These are phyloP conservation scores for Mycosphaerella arachidis DNA, from an alignment of 2,329 filamentous ascomycete genomes.

Conservation along the genomic window DNA sequence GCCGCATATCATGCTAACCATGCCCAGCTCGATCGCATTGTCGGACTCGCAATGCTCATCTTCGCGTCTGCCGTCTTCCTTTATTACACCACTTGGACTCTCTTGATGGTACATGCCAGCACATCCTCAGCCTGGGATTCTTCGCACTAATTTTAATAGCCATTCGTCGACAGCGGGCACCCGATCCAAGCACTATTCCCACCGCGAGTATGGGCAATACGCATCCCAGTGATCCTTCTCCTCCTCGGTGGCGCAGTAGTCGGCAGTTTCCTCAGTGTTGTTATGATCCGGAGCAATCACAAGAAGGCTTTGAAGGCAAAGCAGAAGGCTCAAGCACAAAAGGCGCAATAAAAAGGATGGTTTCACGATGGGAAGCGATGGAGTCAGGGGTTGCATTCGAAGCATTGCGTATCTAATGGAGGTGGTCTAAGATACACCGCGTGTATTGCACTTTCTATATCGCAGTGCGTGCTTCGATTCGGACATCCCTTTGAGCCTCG, in stretches of 20 bases:
- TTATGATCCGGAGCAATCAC: conserved; percentile 98
- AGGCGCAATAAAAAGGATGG: conserved; percentile 55
- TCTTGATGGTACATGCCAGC: conserved; percentile 71
- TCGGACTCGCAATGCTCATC: conserved; percentile 71
- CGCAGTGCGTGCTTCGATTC: neutral
- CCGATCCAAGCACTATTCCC: conserved; percentile 92
- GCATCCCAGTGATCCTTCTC: conserved; percentile 94
- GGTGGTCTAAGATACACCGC: neutral
- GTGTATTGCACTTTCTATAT: neutral
- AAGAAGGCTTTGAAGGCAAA: conserved; percentile 96
- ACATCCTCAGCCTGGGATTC: neutral
- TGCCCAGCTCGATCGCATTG: conserved; percentile 79
- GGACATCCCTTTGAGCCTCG: neutral
- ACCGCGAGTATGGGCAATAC: conserved; percentile 96
- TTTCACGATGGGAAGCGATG: neutral
- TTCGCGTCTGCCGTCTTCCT: conserved; percentile 68
- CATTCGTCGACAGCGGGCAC: conserved; percentile 94
- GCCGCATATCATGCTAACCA: neutral
- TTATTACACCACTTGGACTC: conserved; percentile 97
- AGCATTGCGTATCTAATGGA: neutral
- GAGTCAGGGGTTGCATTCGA: conserved; percentile 1
- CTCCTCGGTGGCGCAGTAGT: conserved; percentile 89
- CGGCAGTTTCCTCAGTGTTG: conserved; percentile 88
- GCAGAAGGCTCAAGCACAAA: conserved; percentile 59
- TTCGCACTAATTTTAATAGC: conserved; percentile 51